Evolutionary conservation across 1,284 basidiomycete genomes (phyloP), one percentile per base, ranked within the genome.

Genomic region (Trichosporon asahii): DNA sequence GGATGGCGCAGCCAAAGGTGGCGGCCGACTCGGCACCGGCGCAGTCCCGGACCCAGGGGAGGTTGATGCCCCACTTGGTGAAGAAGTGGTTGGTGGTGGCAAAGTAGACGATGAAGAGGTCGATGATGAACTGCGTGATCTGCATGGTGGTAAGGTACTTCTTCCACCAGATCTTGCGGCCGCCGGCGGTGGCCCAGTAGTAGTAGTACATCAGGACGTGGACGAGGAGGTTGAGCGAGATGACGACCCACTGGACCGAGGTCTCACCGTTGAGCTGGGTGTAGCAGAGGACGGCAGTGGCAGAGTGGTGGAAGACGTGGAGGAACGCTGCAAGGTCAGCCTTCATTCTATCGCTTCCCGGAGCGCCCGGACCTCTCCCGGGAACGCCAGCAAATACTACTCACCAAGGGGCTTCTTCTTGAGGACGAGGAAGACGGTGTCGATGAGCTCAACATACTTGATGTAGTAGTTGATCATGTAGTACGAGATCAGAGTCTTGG

Each of bases 191-290:
- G 55, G 94, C 94, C 84, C 90, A 97, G 86, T 97, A 97, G 86
- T 98, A 98, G 85, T 98, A 97, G 86, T 97, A 99, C 97, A 99
- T 99, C 78, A 98, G 85, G 79, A 99, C 95, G 85, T 99, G 97
- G 65, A 99, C 97, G 70, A 88, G 85, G 71, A 99, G 87, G 86
- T 99, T 99, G 77, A 98, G 89, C 68, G 87, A 85, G 83, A 99
- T 99, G 74, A 95, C 93, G 74, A 95, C 89, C 97, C 97, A 99
- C 74, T 96, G 97, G 73, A 97, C 90, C 75, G 92, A 93, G 66
- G 95, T 95, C 82, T 88, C 88, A 80, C 97, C 95, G 77, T 96
- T 91, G 74, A 99, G 87, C 85, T 99, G 95, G 69, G 90, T 90
- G 84, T 90, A 98, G 86, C 96, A 98, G 72, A 99, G 87, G 68